Conservation (phyloP, 371 early-diverging fungal species). For the Mortierella sp. region DNA sequence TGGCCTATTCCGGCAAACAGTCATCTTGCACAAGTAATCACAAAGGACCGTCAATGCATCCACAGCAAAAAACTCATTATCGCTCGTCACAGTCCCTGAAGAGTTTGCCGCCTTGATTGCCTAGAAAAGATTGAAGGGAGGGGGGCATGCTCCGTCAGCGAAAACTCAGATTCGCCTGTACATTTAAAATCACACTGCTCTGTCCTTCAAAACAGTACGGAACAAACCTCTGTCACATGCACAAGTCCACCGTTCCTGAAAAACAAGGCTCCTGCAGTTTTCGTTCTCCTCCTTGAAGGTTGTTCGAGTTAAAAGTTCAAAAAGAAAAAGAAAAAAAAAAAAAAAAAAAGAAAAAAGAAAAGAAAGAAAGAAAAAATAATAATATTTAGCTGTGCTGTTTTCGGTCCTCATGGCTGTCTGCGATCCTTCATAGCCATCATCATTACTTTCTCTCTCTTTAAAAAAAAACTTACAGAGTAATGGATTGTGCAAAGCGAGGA, state of each 20-base stretch:
- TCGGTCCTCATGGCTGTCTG: too few relatives aligned
- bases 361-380: too few relatives aligned
- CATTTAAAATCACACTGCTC: background rate
- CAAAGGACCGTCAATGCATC: slow-evolving; percentile 28
- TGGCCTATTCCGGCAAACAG: slow-evolving; percentile 28
- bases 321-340: too few relatives aligned
- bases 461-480: background rate
- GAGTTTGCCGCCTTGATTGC: slow-evolving; percentile 20
- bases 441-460: slow-evolving; percentile 7
- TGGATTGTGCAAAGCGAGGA: slow-evolving; percentile 3
- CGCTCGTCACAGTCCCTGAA: slow-evolving; percentile 24
- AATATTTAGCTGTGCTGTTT: too few relatives aligned
- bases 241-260: slow-evolving; percentile 31
- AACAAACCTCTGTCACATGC: slow-evolving; percentile 36
- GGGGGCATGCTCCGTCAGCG: too few relatives aligned
- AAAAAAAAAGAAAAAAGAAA: too few relatives aligned
- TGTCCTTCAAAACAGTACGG: background rate
- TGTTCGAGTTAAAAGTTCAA: slow-evolving; percentile 32
- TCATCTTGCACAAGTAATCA: slow-evolving; percentile 43
- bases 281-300: slow-evolving; percentile 37
- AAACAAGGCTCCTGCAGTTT: slow-evolving; percentile 28
- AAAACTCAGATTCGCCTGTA: background rate
- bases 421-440: background rate
- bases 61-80: slow-evolving; percentile 39
- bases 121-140: slow-evolving; percentile 6